Percentiles rank a stretch among this genome's conserved stretches.
phyloP scores from a whole-genome alignment of 257 asterid species.

The Marsdenia floribunda region DNA sequence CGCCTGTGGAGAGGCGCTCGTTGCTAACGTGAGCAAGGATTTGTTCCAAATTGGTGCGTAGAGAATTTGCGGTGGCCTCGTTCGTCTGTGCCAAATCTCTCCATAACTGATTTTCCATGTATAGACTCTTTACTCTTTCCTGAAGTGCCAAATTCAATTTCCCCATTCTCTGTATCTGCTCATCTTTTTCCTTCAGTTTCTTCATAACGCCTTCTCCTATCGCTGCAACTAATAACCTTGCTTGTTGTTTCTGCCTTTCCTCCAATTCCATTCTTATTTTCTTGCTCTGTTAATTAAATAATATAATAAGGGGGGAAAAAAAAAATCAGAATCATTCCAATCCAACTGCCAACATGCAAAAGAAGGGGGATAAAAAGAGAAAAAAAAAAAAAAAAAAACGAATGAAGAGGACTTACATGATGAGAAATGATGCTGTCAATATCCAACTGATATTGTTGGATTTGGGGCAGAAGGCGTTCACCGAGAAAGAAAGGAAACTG shows the following conservation, averaged over 20 bases:
- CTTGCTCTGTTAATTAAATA: constrained; percentile 31
- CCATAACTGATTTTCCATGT: constrained; percentile 63
- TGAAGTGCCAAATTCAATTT: constrained; percentile 55
- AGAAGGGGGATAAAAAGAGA: not conserved
- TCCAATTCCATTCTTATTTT: constrained; percentile 54
- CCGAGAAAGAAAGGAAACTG: constrained; percentile 31
- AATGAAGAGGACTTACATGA: constrained; percentile 40
- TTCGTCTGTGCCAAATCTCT: constrained; percentile 65
- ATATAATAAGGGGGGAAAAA: not conserved
- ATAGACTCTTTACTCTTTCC: constrained; percentile 45
- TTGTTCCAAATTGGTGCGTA: constrained; percentile 59
- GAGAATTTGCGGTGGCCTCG: constrained; percentile 70
- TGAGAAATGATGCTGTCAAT: constrained; percentile 55
- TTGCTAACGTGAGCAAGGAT: constrained; percentile 44
- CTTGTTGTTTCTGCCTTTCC: constrained; percentile 62
- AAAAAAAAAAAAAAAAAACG: not conserved
- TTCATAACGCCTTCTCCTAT: constrained; percentile 48
- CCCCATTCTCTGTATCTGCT: constrained; percentile 53
- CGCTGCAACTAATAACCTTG: constrained; percentile 40
- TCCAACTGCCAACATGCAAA: too few relatives aligned
- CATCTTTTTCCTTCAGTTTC: constrained; percentile 63
- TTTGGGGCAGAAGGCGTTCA: constrained; percentile 37
- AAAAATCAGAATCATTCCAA: not conserved
- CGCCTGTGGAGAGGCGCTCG: constrained; percentile 29
- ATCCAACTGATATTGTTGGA: constrained; percentile 54